Conservation (phyloP, 2,329 filamentous ascomycete species). For the Alternaria ethzedia region DNA sequence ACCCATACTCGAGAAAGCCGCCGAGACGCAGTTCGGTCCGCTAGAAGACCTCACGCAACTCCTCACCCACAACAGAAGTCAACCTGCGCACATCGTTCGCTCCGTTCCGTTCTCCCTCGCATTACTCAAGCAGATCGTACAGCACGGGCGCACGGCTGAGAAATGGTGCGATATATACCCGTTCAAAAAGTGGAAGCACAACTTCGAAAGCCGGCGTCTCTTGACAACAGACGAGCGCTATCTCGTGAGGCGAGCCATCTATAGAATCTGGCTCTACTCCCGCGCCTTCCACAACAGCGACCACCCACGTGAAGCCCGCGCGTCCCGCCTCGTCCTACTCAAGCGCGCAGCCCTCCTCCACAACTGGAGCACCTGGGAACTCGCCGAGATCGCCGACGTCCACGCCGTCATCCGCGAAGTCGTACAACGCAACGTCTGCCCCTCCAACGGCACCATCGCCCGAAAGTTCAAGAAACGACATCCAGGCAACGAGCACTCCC, state of each 20-base stretch:
- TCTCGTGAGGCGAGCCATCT: constrained; percentile 62
- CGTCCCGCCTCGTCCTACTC: constrained; percentile 53
- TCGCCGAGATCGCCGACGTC: constrained; percentile 66
- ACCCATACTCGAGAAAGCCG: constrained; percentile 59
- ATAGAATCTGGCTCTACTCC: constrained; percentile 66
- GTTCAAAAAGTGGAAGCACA: constrained; percentile 66
- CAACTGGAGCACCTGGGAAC: constrained; percentile 62
- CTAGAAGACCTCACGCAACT: constrained; percentile 65
- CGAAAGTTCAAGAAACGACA: constrained; percentile 65
- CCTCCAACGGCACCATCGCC: constrained; percentile 65
- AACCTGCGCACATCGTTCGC: constrained; percentile 62
- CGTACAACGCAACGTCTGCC: constrained; percentile 64
- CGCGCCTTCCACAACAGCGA: constrained; percentile 63
- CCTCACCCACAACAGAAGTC: constrained; percentile 65
- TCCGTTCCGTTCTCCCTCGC: constrained; percentile 61
- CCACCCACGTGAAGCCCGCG: constrained; percentile 59
- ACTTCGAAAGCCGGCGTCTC: constrained; percentile 62
- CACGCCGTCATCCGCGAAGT: constrained; percentile 63
- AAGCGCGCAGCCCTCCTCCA: constrained; percentile 64
- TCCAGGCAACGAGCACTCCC: constrained; percentile 56
- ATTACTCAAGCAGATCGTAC: constrained; percentile 62
- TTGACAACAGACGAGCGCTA: constrained; percentile 59
- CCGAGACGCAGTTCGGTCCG: constrained; percentile 64
- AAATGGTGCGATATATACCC: constrained; percentile 68
- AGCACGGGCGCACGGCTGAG: constrained; percentile 61